A percentile compares a stretch with the other conserved stretches of the same genome.
Evolutionary conservation across 441 rosid species (phyloP).

Genomic region (Arabidopsis lyrata): DNA sequence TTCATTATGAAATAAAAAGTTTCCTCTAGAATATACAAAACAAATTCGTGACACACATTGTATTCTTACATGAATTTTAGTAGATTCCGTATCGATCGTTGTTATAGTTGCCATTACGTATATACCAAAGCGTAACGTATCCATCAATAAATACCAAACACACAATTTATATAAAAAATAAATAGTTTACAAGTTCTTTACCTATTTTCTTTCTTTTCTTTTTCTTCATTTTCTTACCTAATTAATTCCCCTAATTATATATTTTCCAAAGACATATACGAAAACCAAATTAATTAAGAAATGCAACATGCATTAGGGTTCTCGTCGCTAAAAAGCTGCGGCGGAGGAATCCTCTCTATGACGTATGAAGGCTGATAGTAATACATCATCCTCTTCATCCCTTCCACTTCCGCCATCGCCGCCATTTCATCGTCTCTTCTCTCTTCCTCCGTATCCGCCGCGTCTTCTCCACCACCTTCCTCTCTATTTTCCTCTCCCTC

Average conservation of each 20-base stretch:
- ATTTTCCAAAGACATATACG: background rate
- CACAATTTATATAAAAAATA: background rate
- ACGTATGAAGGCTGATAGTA: conserved; percentile 69
- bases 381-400: conserved; percentile 66
- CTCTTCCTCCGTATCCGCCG: conserved; percentile 34
- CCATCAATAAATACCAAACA: conserved; percentile 33
- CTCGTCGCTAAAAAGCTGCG: conserved; percentile 94
- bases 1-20: background rate
- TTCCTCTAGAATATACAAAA: conserved; percentile 16
- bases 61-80: conserved; percentile 18
- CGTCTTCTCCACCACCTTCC: conserved; percentile 41
- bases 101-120: conserved; percentile 24
- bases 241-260: conserved; percentile 22
- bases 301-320: conserved; percentile 93
- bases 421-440: conserved; percentile 27
- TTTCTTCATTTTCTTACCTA: conserved; percentile 7
- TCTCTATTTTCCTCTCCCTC: conserved; percentile 28
- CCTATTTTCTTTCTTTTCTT: conserved; percentile 2
- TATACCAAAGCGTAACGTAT: conserved; percentile 35
- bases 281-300: conserved; percentile 52
- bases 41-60: background rate
- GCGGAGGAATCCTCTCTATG: conserved; percentile 77
- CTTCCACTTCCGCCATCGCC: conserved; percentile 52
- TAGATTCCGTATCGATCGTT: conserved; percentile 30
- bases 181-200: background rate